Base-by-base conservation (phyloP, 441 rosid genomes). In the Gossypium gossypioides region DNA sequence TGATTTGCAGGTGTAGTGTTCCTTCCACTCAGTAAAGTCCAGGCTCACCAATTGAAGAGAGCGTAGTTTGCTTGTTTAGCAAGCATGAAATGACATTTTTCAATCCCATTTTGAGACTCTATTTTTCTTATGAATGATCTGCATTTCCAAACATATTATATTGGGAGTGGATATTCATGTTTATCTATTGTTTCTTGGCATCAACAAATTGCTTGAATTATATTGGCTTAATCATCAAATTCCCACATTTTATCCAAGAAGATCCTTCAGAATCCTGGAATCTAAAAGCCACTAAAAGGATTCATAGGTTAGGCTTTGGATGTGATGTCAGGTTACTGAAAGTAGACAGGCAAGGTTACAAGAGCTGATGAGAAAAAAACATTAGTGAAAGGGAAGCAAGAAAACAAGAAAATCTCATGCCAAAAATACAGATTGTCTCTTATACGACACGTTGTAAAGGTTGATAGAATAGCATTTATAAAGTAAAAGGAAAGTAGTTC, bases 61-160 rank as follows among this genome's bases (percentile, higher is more conserved):
- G 40, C 9, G n/a, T 37, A 18, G 8, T 18, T 19, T 34, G 57
- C n/a, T 46, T 60, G 65, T 22, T 57, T 10, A 12, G 4, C 2
- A 22, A 56, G 29, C 61, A 22, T 19, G 73, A 54, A 58, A 71
- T 71, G 74, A 42, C 74, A 57, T 13, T 24, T 37, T 69, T 69
- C 63, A 12, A 32, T 50, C 59, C 4, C 52, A 34, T 19, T 63
- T 63, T 40, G n/a, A 22, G 55, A 24, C 56, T n/a, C 52, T 44
- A 32, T 32, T 65, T 66, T 65, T 13, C 37, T 46, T 46, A 13
- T 46, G 13, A 24, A 65, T 65, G 55, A 44, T 22, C 34, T 13
- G 16, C 27, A n/a, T 7, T 67, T 15, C 71, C 57, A 25, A 48
- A 67, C 58, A 25, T 13, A 66, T 24, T 34, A 46, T 66, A 46